These are phyloP conservation scores for Dimocarpus longan DNA, from an alignment of 345 rosid species.

Conservation along the genomic window DNA sequence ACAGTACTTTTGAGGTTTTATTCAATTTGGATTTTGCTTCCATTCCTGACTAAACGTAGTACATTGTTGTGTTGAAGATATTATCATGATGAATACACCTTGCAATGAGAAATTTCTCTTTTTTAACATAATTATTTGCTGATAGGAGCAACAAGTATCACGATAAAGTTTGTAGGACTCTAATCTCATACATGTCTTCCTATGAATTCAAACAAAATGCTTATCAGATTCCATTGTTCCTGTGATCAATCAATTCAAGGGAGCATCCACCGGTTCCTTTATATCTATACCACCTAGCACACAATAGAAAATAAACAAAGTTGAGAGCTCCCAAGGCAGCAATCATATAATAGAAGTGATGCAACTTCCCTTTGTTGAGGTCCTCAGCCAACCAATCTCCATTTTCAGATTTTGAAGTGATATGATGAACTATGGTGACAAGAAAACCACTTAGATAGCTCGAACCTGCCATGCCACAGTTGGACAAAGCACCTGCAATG, in stretches of 20 bases:
- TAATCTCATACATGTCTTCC: not conserved
- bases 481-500: constrained; percentile 31
- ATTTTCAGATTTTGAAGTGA: not conserved
- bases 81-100: too few species aligned
- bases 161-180: not conserved
- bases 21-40: not conserved
- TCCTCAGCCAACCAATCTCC: constrained; percentile 8
- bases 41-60: not conserved
- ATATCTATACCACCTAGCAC: constrained; percentile 15
- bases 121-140: not conserved
- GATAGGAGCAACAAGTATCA: not conserved
- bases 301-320: not conserved
- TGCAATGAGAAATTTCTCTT: not conserved
- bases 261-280: not conserved
- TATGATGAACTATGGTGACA: constrained; percentile 11
- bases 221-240: not conserved
- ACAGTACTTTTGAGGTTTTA: not conserved
- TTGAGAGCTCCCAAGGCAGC: not conserved
- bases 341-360: constrained; percentile 7
- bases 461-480: constrained; percentile 31
- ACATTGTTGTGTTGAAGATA: too few species aligned
- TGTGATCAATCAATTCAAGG: not conserved
- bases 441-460: constrained; percentile 38
- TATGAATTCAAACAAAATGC: not conserved
- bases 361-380: constrained; percentile 4